Evolutionary conservation across 2,329 filamentous ascomycete genomes (phyloP).

Genomic region (Thelonectria olida): DNA sequence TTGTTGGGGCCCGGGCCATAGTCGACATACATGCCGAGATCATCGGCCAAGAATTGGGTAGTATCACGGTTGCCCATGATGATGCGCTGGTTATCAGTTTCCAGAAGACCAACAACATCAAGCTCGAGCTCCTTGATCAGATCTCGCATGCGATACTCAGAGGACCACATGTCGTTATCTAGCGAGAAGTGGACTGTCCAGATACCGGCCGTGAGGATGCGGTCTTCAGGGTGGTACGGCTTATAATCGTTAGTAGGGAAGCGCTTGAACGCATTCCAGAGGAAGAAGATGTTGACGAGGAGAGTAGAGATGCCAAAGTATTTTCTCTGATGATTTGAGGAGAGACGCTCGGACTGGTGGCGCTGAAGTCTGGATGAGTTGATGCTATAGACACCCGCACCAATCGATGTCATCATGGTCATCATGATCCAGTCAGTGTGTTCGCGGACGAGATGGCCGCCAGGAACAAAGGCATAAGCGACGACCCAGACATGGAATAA

Average conservation of each 20-base stretch:
- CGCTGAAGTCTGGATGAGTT: conserved; percentile 59
- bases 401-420: conserved; percentile 84
- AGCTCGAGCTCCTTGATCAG: conserved; percentile 92
- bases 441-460: conserved; percentile 90
- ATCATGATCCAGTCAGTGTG: conserved; percentile 97
- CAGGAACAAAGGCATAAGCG: conserved; percentile 96
- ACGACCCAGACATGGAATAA: conserved; percentile 99
- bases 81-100: conserved; percentile 93
- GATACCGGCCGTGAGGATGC: conserved; percentile 91
- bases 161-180: conserved; percentile 99
- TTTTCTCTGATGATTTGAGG: conserved; percentile 57
- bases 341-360: conserved; percentile 41
- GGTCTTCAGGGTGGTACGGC: conserved; percentile 88
- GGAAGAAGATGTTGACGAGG: conserved; percentile 81
- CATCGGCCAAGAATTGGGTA: conserved; percentile 93
- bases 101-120: conserved; percentile 95
- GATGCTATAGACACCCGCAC: conserved; percentile 82
- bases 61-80: conserved; percentile 99
- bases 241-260: conserved; percentile 94
- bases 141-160: conserved; percentile 92
- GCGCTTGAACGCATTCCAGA: conserved; percentile 84
- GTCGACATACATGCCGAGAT: conserved; percentile 98
- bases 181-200: conserved; percentile 99
- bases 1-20: conserved; percentile 98
- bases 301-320: conserved; percentile 68